Percentiles rank a stretch among this genome's conserved stretches.
Evolutionary conservation across 352 stramenopile species (phyloP).

Genomic region (Phytophthora cactorum): DNA sequence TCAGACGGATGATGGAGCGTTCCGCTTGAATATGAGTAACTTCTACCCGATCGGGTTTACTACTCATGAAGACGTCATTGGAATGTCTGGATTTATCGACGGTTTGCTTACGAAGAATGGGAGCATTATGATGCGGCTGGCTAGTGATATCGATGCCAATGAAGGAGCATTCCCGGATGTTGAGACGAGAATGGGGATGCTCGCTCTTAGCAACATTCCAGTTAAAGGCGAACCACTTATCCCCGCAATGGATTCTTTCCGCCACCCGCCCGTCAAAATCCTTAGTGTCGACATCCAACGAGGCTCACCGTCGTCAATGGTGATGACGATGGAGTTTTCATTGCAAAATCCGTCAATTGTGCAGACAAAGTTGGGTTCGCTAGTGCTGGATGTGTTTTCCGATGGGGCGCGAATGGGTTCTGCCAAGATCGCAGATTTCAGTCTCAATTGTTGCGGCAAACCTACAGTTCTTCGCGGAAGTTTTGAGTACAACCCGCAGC

Average conservation of each 20-base stretch:
- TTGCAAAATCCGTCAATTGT: conserved; percentile 79
- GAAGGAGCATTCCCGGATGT: conserved; percentile 76
- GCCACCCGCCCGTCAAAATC: conserved; percentile 62
- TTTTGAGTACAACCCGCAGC: conserved; percentile 65
- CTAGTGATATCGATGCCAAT: conserved; percentile 34
- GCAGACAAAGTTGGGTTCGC: conserved; percentile 57
- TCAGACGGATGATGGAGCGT: conserved; percentile 55
- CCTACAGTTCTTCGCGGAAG: conserved; percentile 56
- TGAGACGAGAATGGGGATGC: conserved; percentile 76
- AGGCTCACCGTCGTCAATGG: conserved; percentile 53
- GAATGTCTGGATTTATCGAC: conserved; percentile 66
- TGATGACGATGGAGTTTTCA: conserved; percentile 72
- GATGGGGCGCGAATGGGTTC: conserved; percentile 58
- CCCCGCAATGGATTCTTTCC: conserved; percentile 77
- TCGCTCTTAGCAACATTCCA: conserved; percentile 66
- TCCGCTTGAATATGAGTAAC: conserved; percentile 76
- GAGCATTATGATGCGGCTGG: conserved; percentile 67
- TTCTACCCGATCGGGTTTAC: conserved; percentile 72
- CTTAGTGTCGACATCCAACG: conserved; percentile 69
- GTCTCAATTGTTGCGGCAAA: conserved; percentile 68
- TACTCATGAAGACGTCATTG: conserved; percentile 35
- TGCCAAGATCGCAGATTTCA: conserved; percentile 67
- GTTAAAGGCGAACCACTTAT: conserved; percentile 60
- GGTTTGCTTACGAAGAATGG: conserved; percentile 63
- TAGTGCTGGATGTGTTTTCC: conserved; percentile 62